Conservation (phyloP, 257 asterid genomes). For the Knoxia roxburghii region DNA sequence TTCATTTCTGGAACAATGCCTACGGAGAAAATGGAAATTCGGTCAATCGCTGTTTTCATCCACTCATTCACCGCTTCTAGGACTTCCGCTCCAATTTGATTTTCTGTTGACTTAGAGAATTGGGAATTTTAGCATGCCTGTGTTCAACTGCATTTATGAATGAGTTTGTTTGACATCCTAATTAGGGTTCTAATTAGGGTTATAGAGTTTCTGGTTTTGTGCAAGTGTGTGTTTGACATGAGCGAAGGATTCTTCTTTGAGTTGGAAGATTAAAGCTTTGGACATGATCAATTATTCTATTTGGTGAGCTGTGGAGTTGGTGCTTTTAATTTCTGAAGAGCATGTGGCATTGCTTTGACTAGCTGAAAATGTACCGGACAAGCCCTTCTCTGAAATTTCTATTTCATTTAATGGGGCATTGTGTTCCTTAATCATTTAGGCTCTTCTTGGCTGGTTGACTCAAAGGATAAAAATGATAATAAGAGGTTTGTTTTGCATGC, state of each 20-base stretch:
- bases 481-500: slow-evolving; percentile 39
- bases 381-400: not conserved
- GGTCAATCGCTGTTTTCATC: not conserved
- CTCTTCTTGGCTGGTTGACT: slow-evolving; percentile 29
- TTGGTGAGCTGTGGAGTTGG: not conserved
- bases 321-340: not conserved
- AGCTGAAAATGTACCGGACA: not conserved
- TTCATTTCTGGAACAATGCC: not conserved
- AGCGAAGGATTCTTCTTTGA: not conserved
- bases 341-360: not conserved
- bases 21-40: not conserved
- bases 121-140: not conserved
- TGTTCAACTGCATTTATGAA: not conserved
- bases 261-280: not conserved
- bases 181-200: not conserved
- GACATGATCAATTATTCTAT: not conserved
- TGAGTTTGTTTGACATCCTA: not conserved
- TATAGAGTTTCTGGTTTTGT: not conserved
- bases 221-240: not conserved
- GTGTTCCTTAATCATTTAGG: too few relatives aligned
- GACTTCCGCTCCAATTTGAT: not conserved
- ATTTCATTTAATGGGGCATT: too few relatives aligned
- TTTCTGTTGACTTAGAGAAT: not conserved
- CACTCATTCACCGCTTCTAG: not conserved
- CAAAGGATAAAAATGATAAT: slow-evolving; percentile 28